Evolutionary conservation across 2,329 filamentous ascomycete species (phyloP).

Genomic region (Botrytis hyacinthi): DNA sequence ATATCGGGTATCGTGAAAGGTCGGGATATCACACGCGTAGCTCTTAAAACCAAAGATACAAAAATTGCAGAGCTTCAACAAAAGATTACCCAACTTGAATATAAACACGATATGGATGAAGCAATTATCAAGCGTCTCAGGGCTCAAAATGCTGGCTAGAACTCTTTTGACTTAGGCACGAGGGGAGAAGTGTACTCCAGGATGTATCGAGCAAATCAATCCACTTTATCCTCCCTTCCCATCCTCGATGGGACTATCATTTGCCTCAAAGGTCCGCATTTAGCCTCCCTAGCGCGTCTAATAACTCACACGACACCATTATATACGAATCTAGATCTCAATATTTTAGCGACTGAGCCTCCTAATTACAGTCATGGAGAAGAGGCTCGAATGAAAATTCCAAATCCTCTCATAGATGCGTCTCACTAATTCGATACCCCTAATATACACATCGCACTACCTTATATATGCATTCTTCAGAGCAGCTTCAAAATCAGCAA

Average conservation of each 20-base stretch:
- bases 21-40: conserved; percentile 62
- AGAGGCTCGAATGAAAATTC: background rate
- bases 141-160: conserved; percentile 5
- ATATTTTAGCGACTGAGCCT: background rate
- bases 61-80: conserved; percentile 64
- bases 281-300: background rate
- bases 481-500: background rate
- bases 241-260: background rate
- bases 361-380: background rate
- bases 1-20: conserved; percentile 62
- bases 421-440: no score
- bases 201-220: background rate
- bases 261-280: background rate
- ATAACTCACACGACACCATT: background rate
- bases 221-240: background rate
- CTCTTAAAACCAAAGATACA: conserved; percentile 62
- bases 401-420: background rate
- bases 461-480: background rate
- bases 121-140: conserved; percentile 41
- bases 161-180: background rate
- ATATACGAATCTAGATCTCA: background rate
- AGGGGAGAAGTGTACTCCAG: background rate
- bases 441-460: background rate
- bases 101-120: conserved; percentile 53
- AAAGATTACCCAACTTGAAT: conserved; percentile 56